Evolutionary conservation across 1,139 yeast species (phyloP), one percentile per base, ranked within the genome.

Genomic region (Debaryomyces fabryi): DNA sequence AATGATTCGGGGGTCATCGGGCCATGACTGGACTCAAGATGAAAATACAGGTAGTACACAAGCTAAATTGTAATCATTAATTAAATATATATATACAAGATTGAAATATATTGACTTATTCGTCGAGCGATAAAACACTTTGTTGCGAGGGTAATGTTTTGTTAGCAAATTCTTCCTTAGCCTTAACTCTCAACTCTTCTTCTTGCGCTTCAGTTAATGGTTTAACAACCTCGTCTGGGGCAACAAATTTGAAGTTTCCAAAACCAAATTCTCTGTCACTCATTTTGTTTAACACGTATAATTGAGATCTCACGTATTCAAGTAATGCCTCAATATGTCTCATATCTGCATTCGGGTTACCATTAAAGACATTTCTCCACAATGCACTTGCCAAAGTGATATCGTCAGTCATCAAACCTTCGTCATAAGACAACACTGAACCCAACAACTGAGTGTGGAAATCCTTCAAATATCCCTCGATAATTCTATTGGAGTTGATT

Each of bases 361-460:
- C 97, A 58, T 88, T 88, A 69, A 91, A 93, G 51, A 93, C 71
- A 63, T 91, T 91, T 75, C 97, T 83, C 96, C 96, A 89, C 39
- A 92, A 68, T 0, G 97, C 97, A 39, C 88, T 82, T 1, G 96
- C 96, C 52, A 92, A 71, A 1, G 93, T 88, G 21, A 88, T 82
- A 65, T 92, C 98, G 56, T 86, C 88, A 29, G 90, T 81, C 58
- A 80, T 82, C 49, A 95, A 79, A 0, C 95, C 98, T 70, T 93
- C 98, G 67, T 95, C 99, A 61, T 92, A 92, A 2, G 96, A 87
- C 59, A 92, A 83, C 2, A 91, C 86, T 39, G 88, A 78, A 37
- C 99, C 99, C 64, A 95, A 81, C 60, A 93, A 73, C 70, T 93
- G 99, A 15, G 90, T 78, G 61, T 92, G 92, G 67, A 88, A 90